Conservation (phyloP, 179 eudicot species). For the Silene noctiflora region DNA sequence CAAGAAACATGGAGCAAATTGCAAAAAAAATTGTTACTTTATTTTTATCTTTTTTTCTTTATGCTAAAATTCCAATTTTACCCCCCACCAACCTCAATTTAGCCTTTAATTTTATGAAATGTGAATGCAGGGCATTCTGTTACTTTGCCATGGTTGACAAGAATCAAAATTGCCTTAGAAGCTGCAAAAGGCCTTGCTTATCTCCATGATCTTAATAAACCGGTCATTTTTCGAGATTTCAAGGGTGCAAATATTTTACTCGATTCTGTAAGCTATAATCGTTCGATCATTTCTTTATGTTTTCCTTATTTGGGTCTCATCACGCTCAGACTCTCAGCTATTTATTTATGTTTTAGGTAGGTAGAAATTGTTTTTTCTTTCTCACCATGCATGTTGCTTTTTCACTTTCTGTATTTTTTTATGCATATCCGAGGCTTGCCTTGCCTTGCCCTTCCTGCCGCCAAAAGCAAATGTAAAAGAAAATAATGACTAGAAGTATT, state of each 20-base stretch:
- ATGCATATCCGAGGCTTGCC: too few relatives aligned
- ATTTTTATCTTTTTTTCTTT: slow-evolving; percentile 7
- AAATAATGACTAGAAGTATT: too few relatives aligned
- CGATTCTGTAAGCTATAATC: slow-evolving; percentile 29
- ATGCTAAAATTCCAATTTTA: slow-evolving; percentile 18
- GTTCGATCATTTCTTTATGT: too few relatives aligned
- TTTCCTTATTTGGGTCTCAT: too few relatives aligned
- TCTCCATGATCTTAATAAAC: slow-evolving; percentile 36
- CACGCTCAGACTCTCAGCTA: too few relatives aligned
- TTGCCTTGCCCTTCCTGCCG: too few relatives aligned
- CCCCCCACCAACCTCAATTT: slow-evolving; percentile 13
- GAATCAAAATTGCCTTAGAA: slow-evolving; percentile 41
- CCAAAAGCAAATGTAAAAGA: too few relatives aligned
- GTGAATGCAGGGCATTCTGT: slow-evolving; percentile 30
- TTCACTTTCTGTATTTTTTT: too few relatives aligned
- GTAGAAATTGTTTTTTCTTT: too few relatives aligned
- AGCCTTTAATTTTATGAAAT: neutral
- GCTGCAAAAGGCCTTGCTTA: slow-evolving; percentile 45
- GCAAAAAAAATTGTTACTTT: neutral
- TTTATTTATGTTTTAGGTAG: too few relatives aligned
- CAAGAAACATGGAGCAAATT: neutral
- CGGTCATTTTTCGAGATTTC: slow-evolving; percentile 39
- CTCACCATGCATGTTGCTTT: neutral
- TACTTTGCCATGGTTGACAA: slow-evolving; percentile 38
- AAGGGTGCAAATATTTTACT: slow-evolving; percentile 40